These are phyloP conservation scores for Globisporangium nagaii DNA, from an alignment of 352 stramenopile species.

Conservation along the genomic window DNA sequence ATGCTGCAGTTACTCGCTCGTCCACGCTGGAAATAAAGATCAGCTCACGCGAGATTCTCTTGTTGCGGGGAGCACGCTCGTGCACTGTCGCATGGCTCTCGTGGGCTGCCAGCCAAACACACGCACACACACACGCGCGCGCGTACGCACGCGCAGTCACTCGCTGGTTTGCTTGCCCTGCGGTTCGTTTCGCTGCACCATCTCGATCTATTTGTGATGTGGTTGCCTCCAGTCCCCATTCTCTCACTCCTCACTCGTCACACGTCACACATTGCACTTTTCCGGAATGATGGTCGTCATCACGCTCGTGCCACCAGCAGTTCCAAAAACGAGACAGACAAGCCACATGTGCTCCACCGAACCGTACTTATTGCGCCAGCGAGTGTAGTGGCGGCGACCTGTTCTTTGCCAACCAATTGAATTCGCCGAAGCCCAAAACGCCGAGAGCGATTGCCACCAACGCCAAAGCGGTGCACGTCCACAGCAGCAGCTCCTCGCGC, in stretches of 20 bases:
- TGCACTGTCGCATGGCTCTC: background rate
- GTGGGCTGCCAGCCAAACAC: no score
- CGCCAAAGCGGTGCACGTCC: conserved; percentile 1
- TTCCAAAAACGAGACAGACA: background rate
- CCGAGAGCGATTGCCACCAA: background rate
- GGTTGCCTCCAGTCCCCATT: background rate
- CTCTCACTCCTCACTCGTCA: conserved; percentile 15
- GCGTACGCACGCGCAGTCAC: background rate
- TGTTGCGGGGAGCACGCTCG: background rate
- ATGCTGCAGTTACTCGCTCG: conserved; percentile 1
- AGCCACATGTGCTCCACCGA: conserved; percentile 7
- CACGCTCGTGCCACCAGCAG: conserved; percentile 13
- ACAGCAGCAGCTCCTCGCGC: background rate
- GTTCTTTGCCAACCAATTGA: conserved; percentile 23
- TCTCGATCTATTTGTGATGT: background rate
- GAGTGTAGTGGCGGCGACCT: background rate
- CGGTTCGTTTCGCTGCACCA: conserved; percentile 1
- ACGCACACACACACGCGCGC: no score
- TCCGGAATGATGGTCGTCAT: background rate
- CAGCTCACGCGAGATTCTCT: background rate
- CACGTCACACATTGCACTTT: conserved; percentile 32
- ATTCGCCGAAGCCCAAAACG: background rate
- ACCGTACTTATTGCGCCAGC: conserved; percentile 22
- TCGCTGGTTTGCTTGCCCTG: no score
- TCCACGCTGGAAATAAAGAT: conserved; percentile 2